These are phyloP conservation scores for Lactuca sativa DNA, from an alignment of 129 eudicot genomes.

Conservation along the genomic window DNA sequence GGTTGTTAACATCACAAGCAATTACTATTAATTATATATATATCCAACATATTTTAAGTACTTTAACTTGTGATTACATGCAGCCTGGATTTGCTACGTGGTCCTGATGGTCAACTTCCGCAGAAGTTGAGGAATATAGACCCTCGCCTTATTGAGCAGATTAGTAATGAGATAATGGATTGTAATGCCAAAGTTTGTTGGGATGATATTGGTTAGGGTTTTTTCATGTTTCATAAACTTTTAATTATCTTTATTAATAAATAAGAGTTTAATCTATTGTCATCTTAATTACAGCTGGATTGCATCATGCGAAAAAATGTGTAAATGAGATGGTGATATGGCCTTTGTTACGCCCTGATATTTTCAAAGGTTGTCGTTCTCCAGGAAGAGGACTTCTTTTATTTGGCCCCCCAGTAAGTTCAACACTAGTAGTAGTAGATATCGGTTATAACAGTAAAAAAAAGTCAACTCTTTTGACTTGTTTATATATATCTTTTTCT, in stretches of 20 bases:
- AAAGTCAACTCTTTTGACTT: neutral
- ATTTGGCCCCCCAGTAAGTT: slow-evolving; percentile 98
- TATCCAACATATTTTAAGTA: neutral
- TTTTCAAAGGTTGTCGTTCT: slow-evolving; percentile 91
- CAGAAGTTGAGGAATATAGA: slow-evolving; percentile 86
- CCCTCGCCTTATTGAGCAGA: slow-evolving; percentile 90
- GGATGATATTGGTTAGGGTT: slow-evolving; percentile 83
- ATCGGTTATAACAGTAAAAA: neutral
- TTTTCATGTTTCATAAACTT: slow-evolving; percentile 1
- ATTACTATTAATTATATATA: no score
- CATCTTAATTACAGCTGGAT: slow-evolving; percentile 57
- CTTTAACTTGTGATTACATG: neutral
- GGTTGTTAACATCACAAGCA: neutral
- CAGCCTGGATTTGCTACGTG: slow-evolving; percentile 86
- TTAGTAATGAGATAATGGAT: slow-evolving; percentile 97
- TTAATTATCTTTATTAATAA: slow-evolving; percentile 4
- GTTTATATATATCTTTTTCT: neutral
- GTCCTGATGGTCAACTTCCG: slow-evolving; percentile 98
- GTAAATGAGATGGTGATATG: slow-evolving; percentile 97
- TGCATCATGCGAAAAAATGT: slow-evolving; percentile 96
- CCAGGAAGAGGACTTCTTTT: slow-evolving; percentile 98
- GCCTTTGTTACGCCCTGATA: slow-evolving; percentile 98
- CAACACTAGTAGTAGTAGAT: neutral
- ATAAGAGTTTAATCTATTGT: neutral
- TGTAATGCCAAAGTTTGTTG: slow-evolving; percentile 94